These are phyloP conservation scores for Astrephomene gubernaculifera DNA, from an alignment of 139 green algal species.

Conservation along the genomic window DNA sequence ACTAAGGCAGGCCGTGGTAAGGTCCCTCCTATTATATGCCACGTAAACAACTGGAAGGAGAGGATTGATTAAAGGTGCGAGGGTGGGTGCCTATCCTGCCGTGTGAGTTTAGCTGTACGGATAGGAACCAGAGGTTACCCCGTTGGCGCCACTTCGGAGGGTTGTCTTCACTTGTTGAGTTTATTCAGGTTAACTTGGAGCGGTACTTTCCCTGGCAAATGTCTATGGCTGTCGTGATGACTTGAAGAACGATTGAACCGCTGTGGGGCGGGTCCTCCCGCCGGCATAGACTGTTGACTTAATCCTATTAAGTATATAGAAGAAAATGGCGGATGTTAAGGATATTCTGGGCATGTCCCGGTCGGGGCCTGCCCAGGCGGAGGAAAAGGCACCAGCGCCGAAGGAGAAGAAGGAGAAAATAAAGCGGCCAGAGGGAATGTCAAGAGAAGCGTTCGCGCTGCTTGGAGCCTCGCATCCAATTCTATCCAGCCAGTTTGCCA, in stretches of 20 bases:
- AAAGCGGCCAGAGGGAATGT: slow-evolving; percentile 87
- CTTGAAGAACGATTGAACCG: not conserved
- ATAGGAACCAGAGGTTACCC: too few species aligned
- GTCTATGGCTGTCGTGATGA: too few species aligned
- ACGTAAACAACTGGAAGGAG: too few species aligned
- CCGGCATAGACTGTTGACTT: not conserved
- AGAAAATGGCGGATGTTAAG: slow-evolving; percentile 87
- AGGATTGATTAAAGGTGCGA: too few species aligned
- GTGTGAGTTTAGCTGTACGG: too few species aligned
- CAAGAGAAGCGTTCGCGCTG: slow-evolving; percentile 91
- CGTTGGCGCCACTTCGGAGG: too few species aligned
- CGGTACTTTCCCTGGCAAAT: too few species aligned
- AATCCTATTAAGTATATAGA: not conserved
- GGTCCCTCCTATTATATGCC: too few species aligned
- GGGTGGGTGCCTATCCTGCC: too few species aligned
- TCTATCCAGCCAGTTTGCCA: slow-evolving; percentile 72
- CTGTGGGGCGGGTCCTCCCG: not conserved
- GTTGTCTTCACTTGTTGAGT: too few species aligned
- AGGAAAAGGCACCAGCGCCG: slow-evolving; percentile 25
- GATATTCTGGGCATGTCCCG: slow-evolving; percentile 89
- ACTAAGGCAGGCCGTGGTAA: too few species aligned
- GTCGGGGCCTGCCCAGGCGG: slow-evolving; percentile 7
- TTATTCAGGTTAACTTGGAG: too few species aligned
- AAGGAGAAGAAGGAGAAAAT: slow-evolving; percentile 74
- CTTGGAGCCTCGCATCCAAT: slow-evolving; percentile 88